Percentiles rank a stretch among this genome's conserved stretches.
phyloP scores from a whole-genome alignment of 1,139 yeast genomes.

The Arxiozyma slooffiae region DNA sequence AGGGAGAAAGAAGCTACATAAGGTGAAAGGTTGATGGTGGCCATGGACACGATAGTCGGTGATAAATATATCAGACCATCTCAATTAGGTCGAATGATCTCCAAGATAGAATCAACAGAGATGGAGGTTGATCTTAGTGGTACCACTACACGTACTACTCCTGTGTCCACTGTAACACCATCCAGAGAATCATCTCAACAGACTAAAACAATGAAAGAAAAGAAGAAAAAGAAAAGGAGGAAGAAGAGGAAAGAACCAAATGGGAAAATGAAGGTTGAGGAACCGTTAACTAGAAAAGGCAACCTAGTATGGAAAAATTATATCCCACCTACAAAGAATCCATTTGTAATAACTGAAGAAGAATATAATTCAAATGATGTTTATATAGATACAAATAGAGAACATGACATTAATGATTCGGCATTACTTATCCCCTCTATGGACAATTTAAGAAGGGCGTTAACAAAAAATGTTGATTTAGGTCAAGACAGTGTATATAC shows the following conservation, averaged over 20 bases:
- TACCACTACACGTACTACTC: background rate
- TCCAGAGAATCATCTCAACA: conserved; percentile 1
- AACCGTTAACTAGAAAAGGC: background rate
- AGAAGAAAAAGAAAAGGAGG: background rate
- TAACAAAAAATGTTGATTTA: background rate
- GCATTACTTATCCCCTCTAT: background rate
- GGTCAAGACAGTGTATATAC: background rate
- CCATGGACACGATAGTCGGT: background rate
- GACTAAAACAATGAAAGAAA: background rate
- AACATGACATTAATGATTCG: background rate
- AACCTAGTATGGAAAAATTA: background rate
- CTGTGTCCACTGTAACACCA: background rate
- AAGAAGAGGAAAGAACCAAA: background rate
- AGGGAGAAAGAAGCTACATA: too few relatives aligned
- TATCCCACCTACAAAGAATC: background rate
- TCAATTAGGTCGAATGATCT: background rate
- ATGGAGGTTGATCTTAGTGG: background rate
- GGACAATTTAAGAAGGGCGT: background rate
- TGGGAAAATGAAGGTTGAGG: background rate
- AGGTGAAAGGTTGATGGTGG: background rate
- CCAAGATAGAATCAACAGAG: background rate
- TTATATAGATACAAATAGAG: background rate
- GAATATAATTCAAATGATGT: background rate
- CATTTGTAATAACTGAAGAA: background rate
- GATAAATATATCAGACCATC: background rate